These are phyloP conservation scores for Geranium incanum DNA, from an alignment of 441 rosid species.

Conservation along the genomic window DNA sequence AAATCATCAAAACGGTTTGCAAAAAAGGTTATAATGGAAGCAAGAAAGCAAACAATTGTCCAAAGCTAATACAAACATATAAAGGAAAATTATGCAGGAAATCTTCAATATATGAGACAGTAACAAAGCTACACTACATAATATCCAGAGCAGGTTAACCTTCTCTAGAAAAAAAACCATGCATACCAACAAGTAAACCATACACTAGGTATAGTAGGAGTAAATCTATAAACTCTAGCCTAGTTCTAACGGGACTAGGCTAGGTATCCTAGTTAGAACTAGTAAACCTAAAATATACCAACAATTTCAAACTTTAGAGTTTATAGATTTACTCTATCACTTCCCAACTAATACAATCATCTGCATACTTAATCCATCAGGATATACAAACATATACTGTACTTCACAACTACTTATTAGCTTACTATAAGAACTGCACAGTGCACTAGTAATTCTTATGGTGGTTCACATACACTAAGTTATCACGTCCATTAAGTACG, in stretches of 20 bases:
- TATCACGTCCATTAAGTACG: background rate
- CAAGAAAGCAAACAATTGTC: background rate
- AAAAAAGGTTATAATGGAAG: background rate
- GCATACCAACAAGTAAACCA: background rate
- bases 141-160: constrained; percentile 2
- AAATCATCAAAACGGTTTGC: constrained; percentile 11
- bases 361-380: background rate
- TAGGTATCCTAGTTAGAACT: too few relatives aligned
- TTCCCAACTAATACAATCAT: background rate
- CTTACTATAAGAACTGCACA: background rate
- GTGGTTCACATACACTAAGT: background rate
- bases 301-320: too few relatives aligned
- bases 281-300: too few relatives aligned
- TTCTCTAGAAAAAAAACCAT: background rate
- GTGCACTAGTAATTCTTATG: background rate
- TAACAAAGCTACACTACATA: background rate
- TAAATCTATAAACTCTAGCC: too few relatives aligned
- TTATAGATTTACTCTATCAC: background rate
- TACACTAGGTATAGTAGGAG: background rate
- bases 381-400: background rate
- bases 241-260: too few relatives aligned
- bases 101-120: background rate
- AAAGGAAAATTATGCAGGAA: background rate
- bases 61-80: background rate
- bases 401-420: background rate